Evolutionary conservation across 208 protist genomes (phyloP), one percentile per base, ranked within the genome.

Genomic region (Wallacemonas collosoma): DNA sequence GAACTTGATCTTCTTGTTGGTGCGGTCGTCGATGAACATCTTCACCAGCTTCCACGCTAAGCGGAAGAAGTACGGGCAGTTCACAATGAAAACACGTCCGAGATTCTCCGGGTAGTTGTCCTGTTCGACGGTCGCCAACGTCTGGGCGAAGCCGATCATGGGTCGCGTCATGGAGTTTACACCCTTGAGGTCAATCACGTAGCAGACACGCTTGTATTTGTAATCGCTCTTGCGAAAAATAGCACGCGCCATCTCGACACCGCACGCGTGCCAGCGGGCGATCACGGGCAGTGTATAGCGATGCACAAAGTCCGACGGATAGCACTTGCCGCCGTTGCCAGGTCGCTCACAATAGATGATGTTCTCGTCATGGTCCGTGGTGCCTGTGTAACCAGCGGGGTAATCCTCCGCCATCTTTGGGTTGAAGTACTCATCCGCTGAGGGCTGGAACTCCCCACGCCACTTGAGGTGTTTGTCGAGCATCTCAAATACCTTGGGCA

Each of bases 61-160:
- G 57, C 81, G 79, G 69, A 93, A 93, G 58, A 95, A 88, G 40
- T 66, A 69, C 2, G 88, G 85, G 79, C 85, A 90, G 80, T 93
- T 95, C 50, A 95, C 85, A 64, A 95, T 86, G 48, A 95, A 90
- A 35, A 87, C 74, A 41, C 88, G 76, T 36, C 82, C 88, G 41
- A 93, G 73, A 62, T 93, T 87, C 72, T 95, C 90, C 2, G 90
- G 90, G 79, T 95, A 95, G 79, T 95, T 95, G 60, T 93, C 87
- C 78, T 95, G 90, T 73, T 93, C 88, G 36, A 93, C 73, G 9
- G 78, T 71, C 7, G 85, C 87, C 38, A 93, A 57, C 38, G 87
- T 95, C 69, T 88, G 87, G 35, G 83, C 90, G 69, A 95, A 95
- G 51, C 75, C 75, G 64, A 95, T 90, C 86, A 95, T 89, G 26